Evolutionary conservation across 2,329 filamentous ascomycete species (phyloP).

Genomic region (Epichloe festucae): DNA sequence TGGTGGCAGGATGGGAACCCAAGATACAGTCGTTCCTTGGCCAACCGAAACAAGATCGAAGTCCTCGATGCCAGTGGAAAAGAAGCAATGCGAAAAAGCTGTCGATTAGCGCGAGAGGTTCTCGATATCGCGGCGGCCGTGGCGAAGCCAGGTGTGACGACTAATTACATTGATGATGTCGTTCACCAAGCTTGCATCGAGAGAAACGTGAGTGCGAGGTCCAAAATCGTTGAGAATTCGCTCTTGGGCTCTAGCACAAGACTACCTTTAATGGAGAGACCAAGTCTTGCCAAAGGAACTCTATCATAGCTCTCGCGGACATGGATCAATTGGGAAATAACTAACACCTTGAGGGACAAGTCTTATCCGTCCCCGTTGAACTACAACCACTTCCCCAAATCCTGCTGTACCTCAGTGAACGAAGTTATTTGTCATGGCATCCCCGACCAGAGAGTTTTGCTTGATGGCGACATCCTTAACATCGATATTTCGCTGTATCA

Average conservation of each 20-base stretch:
- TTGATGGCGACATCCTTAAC: conserved; percentile 94
- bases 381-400: conserved; percentile 95
- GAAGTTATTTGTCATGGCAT: conserved; percentile 99
- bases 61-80: conserved; percentile 69
- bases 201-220: conserved; percentile 55
- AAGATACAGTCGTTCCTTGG: conserved; percentile 44
- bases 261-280: neutral
- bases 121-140: conserved; percentile 81
- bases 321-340: neutral
- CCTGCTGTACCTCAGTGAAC: conserved; percentile 90
- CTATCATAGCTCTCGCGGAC: neutral
- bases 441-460: conserved; percentile 72
- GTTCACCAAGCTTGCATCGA: conserved; percentile 93
- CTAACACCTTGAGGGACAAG: conserved; percentile 40
- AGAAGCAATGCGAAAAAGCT: conserved; percentile 87
- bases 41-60: conserved; percentile 67
- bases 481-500: conserved; percentile 94
- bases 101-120: conserved; percentile 75
- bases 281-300: neutral
- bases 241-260: neutral
- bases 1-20: conserved; percentile 77
- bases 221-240: neutral
- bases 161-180: conserved; percentile 87
- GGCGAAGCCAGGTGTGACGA: conserved; percentile 81
- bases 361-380: conserved; percentile 91